phyloP scores from a whole-genome alignment of 257 asterid species.

The Striga asiatica region DNA sequence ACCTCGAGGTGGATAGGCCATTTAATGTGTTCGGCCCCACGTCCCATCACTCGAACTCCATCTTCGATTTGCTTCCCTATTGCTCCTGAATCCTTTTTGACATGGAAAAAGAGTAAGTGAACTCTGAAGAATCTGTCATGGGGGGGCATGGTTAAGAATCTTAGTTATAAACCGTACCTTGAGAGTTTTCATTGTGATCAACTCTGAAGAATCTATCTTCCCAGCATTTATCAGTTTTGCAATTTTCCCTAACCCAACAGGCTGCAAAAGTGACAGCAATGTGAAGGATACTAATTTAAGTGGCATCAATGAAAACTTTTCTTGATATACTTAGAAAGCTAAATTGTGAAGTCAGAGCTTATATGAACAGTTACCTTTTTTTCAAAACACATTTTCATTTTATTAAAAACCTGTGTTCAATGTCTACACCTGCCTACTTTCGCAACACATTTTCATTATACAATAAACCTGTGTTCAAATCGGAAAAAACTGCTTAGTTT shows the following conservation, averaged over 20 bases:
- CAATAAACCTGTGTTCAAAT: too few relatives aligned
- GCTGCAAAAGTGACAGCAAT: constrained; percentile 68
- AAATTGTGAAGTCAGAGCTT: too few relatives aligned
- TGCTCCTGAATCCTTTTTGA: constrained; percentile 65
- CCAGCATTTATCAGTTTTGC: constrained; percentile 90
- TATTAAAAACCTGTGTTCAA: too few relatives aligned
- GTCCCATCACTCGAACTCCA: constrained; percentile 90
- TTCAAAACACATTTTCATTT: too few relatives aligned
- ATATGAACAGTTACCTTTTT: too few relatives aligned
- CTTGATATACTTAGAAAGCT: too few relatives aligned
- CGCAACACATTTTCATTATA: too few relatives aligned
- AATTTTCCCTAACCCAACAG: constrained; percentile 87
- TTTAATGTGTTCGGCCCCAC: constrained; percentile 61
- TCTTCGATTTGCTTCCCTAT: constrained; percentile 87
- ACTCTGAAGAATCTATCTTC: constrained; percentile 89
- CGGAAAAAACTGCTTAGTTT: too few relatives aligned
- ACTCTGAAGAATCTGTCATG: background rate
- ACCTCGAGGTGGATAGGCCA: constrained; percentile 99
- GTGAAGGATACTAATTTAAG: too few relatives aligned
- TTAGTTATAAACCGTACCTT: constrained; percentile 35
- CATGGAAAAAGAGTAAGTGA: background rate
- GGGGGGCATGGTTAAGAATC: background rate
- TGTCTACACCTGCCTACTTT: too few relatives aligned
- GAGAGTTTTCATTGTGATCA: constrained; percentile 89
- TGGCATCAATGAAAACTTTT: too few relatives aligned